Evolutionary conservation across 306 rosid genomes (phyloP).

Genomic region (Trifolium fragiferum): DNA sequence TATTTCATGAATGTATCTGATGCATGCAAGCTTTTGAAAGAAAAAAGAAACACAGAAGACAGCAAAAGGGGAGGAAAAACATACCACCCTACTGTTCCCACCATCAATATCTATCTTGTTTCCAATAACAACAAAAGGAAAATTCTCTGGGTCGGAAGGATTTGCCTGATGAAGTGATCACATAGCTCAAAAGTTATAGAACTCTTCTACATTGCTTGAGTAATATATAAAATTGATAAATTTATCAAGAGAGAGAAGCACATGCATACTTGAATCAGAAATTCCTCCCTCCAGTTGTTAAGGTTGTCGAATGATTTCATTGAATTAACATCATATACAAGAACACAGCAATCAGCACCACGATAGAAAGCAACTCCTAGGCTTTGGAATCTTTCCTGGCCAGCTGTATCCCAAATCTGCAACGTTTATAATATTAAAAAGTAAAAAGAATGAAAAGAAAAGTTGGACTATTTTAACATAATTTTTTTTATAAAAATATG

Average conservation of each 20-base stretch:
- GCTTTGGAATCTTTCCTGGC: slow-evolving; percentile 99
- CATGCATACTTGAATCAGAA: slow-evolving; percentile 80
- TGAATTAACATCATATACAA: slow-evolving; percentile 96
- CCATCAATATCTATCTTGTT: slow-evolving; percentile 96
- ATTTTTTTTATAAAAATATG: slow-evolving; percentile 21
- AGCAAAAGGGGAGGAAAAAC: slow-evolving; percentile 35
- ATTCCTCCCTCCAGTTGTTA: slow-evolving; percentile 98
- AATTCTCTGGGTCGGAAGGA: slow-evolving; percentile 98
- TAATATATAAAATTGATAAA: slow-evolving; percentile 22
- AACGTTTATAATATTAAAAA: slow-evolving; percentile 9
- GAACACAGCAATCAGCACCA: slow-evolving; percentile 99
- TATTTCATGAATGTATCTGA: slow-evolving; percentile 2
- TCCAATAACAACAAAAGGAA: slow-evolving; percentile 96
- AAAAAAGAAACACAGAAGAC: slow-evolving; percentile 8
- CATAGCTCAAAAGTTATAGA: slow-evolving; percentile 36
- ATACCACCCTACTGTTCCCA: slow-evolving; percentile 97
- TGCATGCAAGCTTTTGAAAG: slow-evolving; percentile 2
- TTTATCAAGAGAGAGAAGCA: slow-evolving; percentile 31
- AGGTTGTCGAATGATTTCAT: slow-evolving; percentile 97
- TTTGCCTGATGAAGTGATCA: slow-evolving; percentile 75
- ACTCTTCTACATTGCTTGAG: not conserved
- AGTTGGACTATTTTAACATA: not conserved
- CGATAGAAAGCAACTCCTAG: slow-evolving; percentile 99
- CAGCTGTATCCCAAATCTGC: slow-evolving; percentile 99
- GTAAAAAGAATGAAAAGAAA: slow-evolving; percentile 6